Evolutionary conservation across 805 yeast species (phyloP).

Genomic region (Saccharomycopsis babjevae): DNA sequence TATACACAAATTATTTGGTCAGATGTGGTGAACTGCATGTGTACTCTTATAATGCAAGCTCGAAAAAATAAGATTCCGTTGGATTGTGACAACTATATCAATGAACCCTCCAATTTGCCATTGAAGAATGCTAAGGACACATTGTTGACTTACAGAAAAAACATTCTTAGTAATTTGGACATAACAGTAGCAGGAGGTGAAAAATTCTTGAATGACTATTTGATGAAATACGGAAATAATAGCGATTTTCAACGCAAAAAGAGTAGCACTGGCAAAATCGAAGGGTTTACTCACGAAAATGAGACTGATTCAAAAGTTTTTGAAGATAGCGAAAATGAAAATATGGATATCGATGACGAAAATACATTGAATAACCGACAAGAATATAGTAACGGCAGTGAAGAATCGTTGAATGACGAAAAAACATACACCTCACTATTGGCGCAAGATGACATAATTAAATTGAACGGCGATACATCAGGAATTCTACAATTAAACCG

Average conservation of each 20-base stretch:
- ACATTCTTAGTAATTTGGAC: conserved; percentile 43
- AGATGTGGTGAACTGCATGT: conserved; percentile 80
- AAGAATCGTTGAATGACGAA: background rate
- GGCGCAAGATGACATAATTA: background rate
- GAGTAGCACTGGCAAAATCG: conserved; percentile 46
- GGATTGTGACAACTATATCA: conserved; percentile 43
- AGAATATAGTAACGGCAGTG: background rate
- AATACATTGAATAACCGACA: background rate
- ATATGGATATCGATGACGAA: conserved; percentile 14
- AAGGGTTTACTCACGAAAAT: conserved; percentile 23
- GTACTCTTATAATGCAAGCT: conserved; percentile 65
- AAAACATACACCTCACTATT: background rate
- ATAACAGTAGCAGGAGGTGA: conserved; percentile 59
- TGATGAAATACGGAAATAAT: conserved; percentile 47
- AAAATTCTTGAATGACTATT: conserved; percentile 52
- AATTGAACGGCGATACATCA: background rate
- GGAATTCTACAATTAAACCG: background rate
- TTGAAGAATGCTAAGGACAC: conserved; percentile 39
- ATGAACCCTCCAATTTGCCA: conserved; percentile 30
- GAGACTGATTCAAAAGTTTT: conserved; percentile 14
- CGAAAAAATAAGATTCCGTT: conserved; percentile 51
- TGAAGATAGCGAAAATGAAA: conserved; percentile 15
- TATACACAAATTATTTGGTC: conserved; percentile 88
- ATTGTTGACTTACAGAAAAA: conserved; percentile 43
- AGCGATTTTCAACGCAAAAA: conserved; percentile 40